These are phyloP conservation scores for Ophiostoma ulmi DNA, from an alignment of 2,329 filamentous ascomycete species.

Conservation along the genomic window DNA sequence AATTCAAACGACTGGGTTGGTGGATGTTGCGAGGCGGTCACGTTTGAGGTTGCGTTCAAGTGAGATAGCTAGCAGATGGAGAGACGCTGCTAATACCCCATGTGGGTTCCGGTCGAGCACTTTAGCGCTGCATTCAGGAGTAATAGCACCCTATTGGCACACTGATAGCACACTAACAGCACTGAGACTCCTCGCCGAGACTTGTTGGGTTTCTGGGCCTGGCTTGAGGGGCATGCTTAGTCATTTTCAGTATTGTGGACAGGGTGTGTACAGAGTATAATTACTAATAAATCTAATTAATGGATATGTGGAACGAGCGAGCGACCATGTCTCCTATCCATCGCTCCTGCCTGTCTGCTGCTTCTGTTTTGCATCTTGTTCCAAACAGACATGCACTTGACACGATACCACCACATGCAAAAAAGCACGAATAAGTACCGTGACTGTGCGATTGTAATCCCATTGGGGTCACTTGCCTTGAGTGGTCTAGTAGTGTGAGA, in stretches of 20 bases:
- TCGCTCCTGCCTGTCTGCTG: background rate
- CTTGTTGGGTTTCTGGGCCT: background rate
- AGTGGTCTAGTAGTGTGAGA: background rate
- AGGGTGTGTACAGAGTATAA: background rate
- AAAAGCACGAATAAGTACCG: background rate
- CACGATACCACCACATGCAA: background rate
- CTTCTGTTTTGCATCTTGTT: background rate
- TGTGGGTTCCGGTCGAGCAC: slow-evolving; percentile 17
- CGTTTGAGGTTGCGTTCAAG: slow-evolving; percentile 12
- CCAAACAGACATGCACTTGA: background rate
- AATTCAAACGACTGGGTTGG: slow-evolving; percentile 19
- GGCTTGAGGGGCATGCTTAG: background rate
- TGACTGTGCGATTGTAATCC: background rate
- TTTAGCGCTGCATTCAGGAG: slow-evolving; percentile 16
- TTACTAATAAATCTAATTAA: background rate
- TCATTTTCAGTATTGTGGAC: background rate
- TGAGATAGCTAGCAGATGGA: slow-evolving; percentile 8
- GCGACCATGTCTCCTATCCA: background rate
- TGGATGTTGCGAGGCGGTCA: slow-evolving; percentile 19
- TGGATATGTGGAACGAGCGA: background rate
- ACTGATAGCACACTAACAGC: background rate
- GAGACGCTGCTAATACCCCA: slow-evolving; percentile 18
- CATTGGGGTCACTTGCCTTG: background rate
- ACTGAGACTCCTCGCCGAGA: background rate
- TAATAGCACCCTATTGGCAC: background rate